These are phyloP conservation scores for Chondrus crispus DNA, from an alignment of 23 red algal genomes.

Conservation along the genomic window DNA sequence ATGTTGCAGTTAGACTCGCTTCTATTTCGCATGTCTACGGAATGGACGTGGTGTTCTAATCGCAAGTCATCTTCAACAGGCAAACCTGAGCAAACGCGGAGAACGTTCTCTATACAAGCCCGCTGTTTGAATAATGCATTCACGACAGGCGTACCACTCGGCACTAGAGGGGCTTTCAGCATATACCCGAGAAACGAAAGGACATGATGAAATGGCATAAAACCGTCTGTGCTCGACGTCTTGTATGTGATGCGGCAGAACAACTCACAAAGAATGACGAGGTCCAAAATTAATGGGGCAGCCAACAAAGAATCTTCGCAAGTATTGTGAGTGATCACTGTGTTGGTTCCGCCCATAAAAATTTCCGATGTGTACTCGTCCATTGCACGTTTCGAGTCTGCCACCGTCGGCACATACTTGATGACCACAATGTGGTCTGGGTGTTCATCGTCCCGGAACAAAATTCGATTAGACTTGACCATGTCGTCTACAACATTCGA, in stretches of 20 bases:
- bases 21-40: not conserved
- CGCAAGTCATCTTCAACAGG: slow-evolving; percentile 93
- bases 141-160: slow-evolving; percentile 78
- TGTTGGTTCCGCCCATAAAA: slow-evolving; percentile 97
- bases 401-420: slow-evolving; percentile 97
- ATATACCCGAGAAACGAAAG: slow-evolving; percentile 93
- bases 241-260: slow-evolving; percentile 82
- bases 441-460: slow-evolving; percentile 81
- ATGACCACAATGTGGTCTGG: slow-evolving; percentile 99
- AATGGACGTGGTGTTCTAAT: slow-evolving; percentile 73
- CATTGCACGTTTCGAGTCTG: slow-evolving; percentile 92
- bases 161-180: slow-evolving; percentile 96
- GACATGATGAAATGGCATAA: slow-evolving; percentile 83
- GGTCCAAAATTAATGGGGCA: slow-evolving; percentile 92
- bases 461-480: slow-evolving; percentile 86
- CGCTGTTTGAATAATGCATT: slow-evolving; percentile 96
- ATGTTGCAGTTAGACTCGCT: no score
- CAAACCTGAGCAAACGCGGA: slow-evolving; percentile 88
- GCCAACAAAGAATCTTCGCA: slow-evolving; percentile 97
- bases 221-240: slow-evolving; percentile 41
- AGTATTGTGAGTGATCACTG: slow-evolving; percentile 92
- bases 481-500: slow-evolving; percentile 97
- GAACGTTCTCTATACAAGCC: slow-evolving; percentile 93
- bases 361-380: slow-evolving; percentile 98
- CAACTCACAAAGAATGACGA: slow-evolving; percentile 85